These are phyloP conservation scores for Pyrenophora tritici-repentis DNA, from an alignment of 2,329 filamentous ascomycete genomes.

Conservation along the genomic window DNA sequence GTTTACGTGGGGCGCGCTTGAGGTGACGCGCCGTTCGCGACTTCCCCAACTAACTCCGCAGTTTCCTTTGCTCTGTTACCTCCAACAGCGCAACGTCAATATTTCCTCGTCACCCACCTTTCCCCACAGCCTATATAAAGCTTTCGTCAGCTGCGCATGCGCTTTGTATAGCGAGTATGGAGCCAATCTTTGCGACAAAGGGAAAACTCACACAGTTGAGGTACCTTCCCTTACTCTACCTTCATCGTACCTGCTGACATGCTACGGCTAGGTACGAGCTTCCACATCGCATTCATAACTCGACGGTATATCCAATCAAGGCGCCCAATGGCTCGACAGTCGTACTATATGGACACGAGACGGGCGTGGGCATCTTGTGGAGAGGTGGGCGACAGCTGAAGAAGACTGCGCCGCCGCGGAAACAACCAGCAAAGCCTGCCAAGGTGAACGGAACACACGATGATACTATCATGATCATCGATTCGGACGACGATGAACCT, in stretches of 20 bases:
- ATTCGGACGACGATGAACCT: constrained; percentile 61
- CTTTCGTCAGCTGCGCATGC: background rate
- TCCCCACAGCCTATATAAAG: no score
- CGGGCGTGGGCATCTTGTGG: constrained; percentile 64
- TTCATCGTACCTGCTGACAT: constrained; percentile 10
- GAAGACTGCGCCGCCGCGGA: constrained; percentile 27
- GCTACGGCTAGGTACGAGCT: constrained; percentile 60
- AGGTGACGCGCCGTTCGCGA: constrained; percentile 34
- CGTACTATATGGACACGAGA: constrained; percentile 63
- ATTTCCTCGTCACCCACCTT: no score
- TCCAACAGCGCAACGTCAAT: no score
- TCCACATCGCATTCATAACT: constrained; percentile 61
- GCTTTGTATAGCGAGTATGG: constrained; percentile 55
- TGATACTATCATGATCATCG: constrained; percentile 60
- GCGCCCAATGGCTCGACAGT: constrained; percentile 66
- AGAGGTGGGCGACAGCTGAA: constrained; percentile 60
- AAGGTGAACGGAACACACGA: constrained; percentile 50
- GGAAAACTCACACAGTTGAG: constrained; percentile 43
- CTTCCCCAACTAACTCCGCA: constrained; percentile 19
- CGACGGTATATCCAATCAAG: constrained; percentile 62
- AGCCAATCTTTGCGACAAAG: constrained; percentile 67
- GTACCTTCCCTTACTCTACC: constrained; percentile 8
- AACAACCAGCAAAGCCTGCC: constrained; percentile 38
- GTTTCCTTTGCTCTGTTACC: constrained; percentile 12
- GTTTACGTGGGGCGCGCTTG: constrained; percentile 20